Percentiles rank a stretch among this genome's conserved stretches.
Evolutionary conservation across 2,329 filamentous ascomycete genomes (phyloP).

Genomic region (Sporothrix luriei): DNA sequence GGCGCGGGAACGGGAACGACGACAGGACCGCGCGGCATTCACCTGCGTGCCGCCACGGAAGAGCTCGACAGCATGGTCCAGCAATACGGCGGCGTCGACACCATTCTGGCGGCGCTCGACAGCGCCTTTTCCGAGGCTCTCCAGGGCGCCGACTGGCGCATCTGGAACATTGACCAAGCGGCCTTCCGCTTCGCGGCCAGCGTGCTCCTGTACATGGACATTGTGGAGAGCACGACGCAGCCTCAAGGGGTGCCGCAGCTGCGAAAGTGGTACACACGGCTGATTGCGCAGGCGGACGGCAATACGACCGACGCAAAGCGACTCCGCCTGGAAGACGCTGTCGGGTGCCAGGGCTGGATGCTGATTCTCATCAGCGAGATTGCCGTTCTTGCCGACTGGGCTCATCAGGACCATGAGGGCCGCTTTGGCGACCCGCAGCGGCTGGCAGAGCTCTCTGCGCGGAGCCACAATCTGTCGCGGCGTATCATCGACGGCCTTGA

Average conservation of each 20-base stretch:
- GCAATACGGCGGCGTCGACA: not conserved
- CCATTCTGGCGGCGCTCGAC: not conserved
- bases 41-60: not conserved
- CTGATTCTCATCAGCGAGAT: not conserved
- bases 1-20: not conserved
- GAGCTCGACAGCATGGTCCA: not conserved
- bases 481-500: not conserved
- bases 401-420: not conserved
- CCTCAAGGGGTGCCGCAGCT: not conserved
- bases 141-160: not conserved
- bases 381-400: not conserved
- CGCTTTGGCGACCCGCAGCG: no score
- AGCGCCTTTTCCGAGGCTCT: not conserved
- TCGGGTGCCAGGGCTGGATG: not conserved
- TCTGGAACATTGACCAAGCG: conserved; percentile 5
- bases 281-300: not conserved
- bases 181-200: not conserved
- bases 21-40: not conserved
- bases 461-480: not conserved
- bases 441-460: not conserved
- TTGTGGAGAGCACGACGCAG: not conserved
- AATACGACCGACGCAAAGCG: not conserved
- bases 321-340: not conserved
- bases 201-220: conserved; percentile 1
- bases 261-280: not conserved